Conservation (phyloP, 2,329 filamentous ascomycete genomes). For the Sclerotinia trifoliorum region DNA sequence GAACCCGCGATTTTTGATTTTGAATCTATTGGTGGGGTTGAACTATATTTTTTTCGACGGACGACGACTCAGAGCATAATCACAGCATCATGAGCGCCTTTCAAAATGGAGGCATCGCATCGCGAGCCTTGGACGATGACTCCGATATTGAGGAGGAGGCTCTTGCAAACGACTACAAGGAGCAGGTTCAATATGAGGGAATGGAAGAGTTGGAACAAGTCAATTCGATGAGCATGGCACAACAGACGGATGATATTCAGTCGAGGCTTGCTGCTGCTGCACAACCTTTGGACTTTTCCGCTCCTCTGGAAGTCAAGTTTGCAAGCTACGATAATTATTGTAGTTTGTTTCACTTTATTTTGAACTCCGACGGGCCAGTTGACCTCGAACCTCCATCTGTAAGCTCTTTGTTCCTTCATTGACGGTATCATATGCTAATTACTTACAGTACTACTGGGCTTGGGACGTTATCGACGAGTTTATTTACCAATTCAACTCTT, state of each 20-base stretch:
- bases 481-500: slow-evolving; percentile 99
- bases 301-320: slow-evolving; percentile 94
- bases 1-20: slow-evolving; percentile 15
- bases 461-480: slow-evolving; percentile 99
- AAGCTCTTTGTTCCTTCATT: slow-evolving; percentile 45
- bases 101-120: slow-evolving; percentile 59
- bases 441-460: slow-evolving; percentile 88
- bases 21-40: slow-evolving; percentile 18
- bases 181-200: slow-evolving; percentile 92
- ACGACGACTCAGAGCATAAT: slow-evolving; percentile 20
- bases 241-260: slow-evolving; percentile 88
- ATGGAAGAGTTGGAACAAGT: slow-evolving; percentile 78
- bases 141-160: slow-evolving; percentile 96
- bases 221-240: slow-evolving; percentile 65
- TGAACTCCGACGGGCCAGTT: slow-evolving; percentile 98
- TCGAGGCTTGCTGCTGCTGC: slow-evolving; percentile 87
- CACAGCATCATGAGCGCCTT: slow-evolving; percentile 55
- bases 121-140: slow-evolving; percentile 69
- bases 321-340: slow-evolving; percentile 99
- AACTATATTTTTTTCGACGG: slow-evolving; percentile 2
- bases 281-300: slow-evolving; percentile 93
- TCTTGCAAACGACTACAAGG: slow-evolving; percentile 91
- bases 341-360: slow-evolving; percentile 97
- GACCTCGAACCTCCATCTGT: slow-evolving; percentile 96
- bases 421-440: slow-evolving; percentile 29